Conservation (phyloP, 805 yeast genomes). For the Candida krabiensis region DNA sequence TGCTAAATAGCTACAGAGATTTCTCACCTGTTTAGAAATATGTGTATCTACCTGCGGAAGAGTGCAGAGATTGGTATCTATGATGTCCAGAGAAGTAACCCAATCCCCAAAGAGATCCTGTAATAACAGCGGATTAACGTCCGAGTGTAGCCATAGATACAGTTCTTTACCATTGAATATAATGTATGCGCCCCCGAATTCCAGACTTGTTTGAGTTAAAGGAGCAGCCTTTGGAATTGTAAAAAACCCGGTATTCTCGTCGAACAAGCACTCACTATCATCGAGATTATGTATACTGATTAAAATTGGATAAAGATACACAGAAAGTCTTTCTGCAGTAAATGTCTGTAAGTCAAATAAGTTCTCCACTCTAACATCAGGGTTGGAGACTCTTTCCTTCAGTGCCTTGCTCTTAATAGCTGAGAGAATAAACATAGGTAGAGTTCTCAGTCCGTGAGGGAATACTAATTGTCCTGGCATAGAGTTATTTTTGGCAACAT, state of each 20-base stretch:
- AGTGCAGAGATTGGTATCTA: conserved; percentile 52
- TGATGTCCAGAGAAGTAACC: conserved; percentile 43
- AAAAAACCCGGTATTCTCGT: conserved; percentile 42
- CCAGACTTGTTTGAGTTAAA: conserved; percentile 40
- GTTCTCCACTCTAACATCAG: conserved; percentile 66
- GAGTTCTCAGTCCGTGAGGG: conserved; percentile 75
- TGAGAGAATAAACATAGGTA: conserved; percentile 66
- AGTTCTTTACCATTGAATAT: conserved; percentile 66
- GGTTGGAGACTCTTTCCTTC: conserved; percentile 46
- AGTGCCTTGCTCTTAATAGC: conserved; percentile 70
- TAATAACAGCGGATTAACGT: conserved; percentile 64
- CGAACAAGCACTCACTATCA: conserved; percentile 55
- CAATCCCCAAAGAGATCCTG: conserved; percentile 70
- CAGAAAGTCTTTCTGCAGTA: conserved; percentile 56
- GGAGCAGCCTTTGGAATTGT: conserved; percentile 50
- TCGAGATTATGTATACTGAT: conserved; percentile 66
- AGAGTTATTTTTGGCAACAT: conserved; percentile 42
- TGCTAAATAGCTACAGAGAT: conserved; percentile 57
- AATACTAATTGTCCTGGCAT: conserved; percentile 67
- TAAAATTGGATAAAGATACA: conserved; percentile 77
- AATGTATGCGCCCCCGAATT: conserved; percentile 75
- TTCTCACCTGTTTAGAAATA: conserved; percentile 66
- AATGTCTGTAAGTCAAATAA: conserved; percentile 50
- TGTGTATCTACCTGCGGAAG: conserved; percentile 72
- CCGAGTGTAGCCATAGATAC: conserved; percentile 66